Percentiles rank a stretch among this genome's conserved stretches.
phyloP scores from a whole-genome alignment of 2,329 filamentous ascomycete species.

The Sporothrix protearum region DNA sequence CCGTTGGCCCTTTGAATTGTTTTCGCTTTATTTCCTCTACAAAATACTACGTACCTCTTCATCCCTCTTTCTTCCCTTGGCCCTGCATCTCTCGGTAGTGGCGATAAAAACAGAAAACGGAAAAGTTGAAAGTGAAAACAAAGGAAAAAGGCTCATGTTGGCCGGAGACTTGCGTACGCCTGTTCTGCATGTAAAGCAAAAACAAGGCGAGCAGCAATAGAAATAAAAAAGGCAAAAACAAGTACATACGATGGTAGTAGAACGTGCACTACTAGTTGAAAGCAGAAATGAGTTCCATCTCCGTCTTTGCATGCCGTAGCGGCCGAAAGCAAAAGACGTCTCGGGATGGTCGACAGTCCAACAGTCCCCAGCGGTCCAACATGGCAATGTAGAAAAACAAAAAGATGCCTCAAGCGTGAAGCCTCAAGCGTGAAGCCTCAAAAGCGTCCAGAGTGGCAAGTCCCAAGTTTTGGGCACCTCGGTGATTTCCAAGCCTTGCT shows the following conservation, averaged over 20 bases:
- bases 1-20: neutral
- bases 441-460: neutral
- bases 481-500: neutral
- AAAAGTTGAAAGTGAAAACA: neutral
- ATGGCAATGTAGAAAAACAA: neutral
- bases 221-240: neutral
- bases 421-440: too few relatives aligned
- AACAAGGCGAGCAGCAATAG: neutral
- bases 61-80: neutral
- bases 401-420: neutral
- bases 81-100: neutral
- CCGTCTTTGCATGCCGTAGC: neutral
- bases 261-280: neutral
- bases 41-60: neutral
- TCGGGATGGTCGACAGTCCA: too few relatives aligned
- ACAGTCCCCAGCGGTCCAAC: too few relatives aligned
- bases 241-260: neutral
- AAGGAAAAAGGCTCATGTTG: neutral
- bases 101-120: too few relatives aligned
- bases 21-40: neutral
- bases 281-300: neutral
- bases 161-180: neutral
- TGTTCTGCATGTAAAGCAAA: neutral
- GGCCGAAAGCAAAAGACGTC: neutral
- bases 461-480: neutral